Evolutionary conservation across 306 rosid species (phyloP), one percentile per base, ranked within the genome.

Genomic region (Dalbergia cultrata): DNA sequence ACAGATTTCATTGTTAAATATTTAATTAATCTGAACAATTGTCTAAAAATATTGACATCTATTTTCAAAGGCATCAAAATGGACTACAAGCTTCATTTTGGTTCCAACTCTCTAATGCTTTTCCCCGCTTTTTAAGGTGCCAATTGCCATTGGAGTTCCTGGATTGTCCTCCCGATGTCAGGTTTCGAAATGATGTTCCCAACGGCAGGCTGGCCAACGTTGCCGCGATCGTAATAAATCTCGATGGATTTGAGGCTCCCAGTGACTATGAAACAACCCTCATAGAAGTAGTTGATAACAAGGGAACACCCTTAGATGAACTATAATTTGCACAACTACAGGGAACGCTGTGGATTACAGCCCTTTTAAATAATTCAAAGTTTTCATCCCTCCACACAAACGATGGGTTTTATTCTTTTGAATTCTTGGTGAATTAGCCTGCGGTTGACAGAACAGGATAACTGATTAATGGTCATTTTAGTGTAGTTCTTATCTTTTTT

Each of bases 71-170:
- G n/a, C n/a, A n/a, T n/a, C n/a, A n/a, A n/a, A n/a, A n/a, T n/a
- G n/a, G n/a, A n/a, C n/a, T n/a, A n/a, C n/a, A n/a, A n/a, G n/a
- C n/a, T n/a, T n/a, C n/a, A n/a, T n/a, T n/a, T n/a, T n/a, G n/a
- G n/a, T n/a, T n/a, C n/a, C n/a, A n/a, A n/a, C n/a, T n/a, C n/a
- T n/a, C n/a, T n/a, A n/a, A n/a, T n/a, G n/a, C n/a, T n/a, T n/a
- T n/a, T n/a, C n/a, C n/a, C n/a, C n/a, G n/a, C n/a, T 85, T 74
- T 26, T 72, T 59, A 26, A 96, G 99, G 99, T 96, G 62, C 98
- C 98, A 8, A 61, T 96, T 85, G 99, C 99, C 9, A 96, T 96
- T 47, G 99, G 98, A 80, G 99, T 98, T 7, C 97, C 98, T 9
- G 99, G 99, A 64, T 89, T 96, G 57, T 35, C 87, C 87, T 13